Evolutionary conservation across 257 asterid genomes (phyloP), one percentile per base, ranked within the genome.

Genomic region (Leonotis leonurus): DNA sequence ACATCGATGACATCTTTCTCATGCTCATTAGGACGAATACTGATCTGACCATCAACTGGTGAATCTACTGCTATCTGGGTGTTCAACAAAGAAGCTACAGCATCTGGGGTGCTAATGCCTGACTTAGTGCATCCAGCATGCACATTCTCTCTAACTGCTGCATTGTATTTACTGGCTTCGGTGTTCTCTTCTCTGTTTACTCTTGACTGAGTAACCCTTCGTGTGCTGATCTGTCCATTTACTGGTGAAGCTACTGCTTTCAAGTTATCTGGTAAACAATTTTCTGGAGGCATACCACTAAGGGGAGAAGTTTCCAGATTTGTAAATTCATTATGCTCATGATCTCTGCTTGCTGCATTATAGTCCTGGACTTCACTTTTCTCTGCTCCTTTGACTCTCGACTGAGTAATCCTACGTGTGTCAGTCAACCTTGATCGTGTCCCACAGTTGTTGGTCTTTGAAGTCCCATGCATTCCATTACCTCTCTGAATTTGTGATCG

Each of bases 401-500:
- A 73, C 18, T 62, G 77, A 12, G 75, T 70, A 39, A 70, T 13
- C 64, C 74, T 66, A 44, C 51, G 58, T 20, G 51, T 49, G 62
- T 16, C 63, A 43, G 67, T 49, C 22, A 64, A 51, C 17, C 48
- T 40, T 6, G 20, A 50, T 25, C 44, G 29, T 35, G 29, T 61
- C 57, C 22, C 70, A 50, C 35, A 37, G 40, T 35, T 39, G 43
- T 55, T 30, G 59, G 59, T 43, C 61, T 22, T 68, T 44, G 54
- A 11, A 56, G 65, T 50, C 66, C 71, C 73, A 67, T 55, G 56
- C 49, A 35, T 17, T 48, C 56, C 56, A 53, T 41, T 60, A 35
- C 14, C 54, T 54, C 49, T 70, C 67, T 67, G 77, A 50, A 40
- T 51, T 51, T 60, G 73, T 43, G 85, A 66, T 54, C 82, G 76